Evolutionary conservation across 768 basidiomycete species (phyloP).

Genomic region (Mycena rosella): DNA sequence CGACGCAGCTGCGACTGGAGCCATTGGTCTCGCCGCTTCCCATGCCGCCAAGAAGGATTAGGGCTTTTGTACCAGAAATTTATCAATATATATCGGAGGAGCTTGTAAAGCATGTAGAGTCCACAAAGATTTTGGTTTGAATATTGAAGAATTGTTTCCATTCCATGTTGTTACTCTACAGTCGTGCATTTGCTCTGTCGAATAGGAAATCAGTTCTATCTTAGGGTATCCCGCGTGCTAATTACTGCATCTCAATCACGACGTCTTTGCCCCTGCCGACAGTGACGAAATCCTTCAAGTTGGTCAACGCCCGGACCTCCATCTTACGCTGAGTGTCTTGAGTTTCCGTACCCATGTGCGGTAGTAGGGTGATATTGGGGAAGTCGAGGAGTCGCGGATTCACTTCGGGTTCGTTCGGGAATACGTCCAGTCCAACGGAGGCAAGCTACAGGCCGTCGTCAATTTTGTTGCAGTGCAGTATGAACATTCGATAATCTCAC

Average conservation of each 20-base stretch:
- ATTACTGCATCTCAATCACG: constrained; percentile 64
- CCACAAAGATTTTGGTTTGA: too few species aligned
- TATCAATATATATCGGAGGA: constrained; percentile 4
- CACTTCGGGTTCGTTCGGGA: constrained; percentile 85
- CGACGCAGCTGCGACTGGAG: constrained; percentile 78
- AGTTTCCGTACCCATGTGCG: constrained; percentile 93
- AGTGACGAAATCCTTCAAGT: constrained; percentile 78
- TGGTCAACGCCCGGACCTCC: constrained; percentile 88
- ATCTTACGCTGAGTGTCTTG: constrained; percentile 84
- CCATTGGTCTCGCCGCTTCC: constrained; percentile 62
- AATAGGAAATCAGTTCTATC: constrained; percentile 19
- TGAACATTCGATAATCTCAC: constrained; percentile 57
- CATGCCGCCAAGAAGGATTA: constrained; percentile 19
- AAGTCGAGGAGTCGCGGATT: constrained; percentile 86
- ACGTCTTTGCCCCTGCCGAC: constrained; percentile 75
- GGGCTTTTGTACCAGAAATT: neutral
- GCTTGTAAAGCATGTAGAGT: too few species aligned
- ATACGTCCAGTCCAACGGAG: constrained; percentile 89
- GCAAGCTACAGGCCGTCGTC: constrained; percentile 63
- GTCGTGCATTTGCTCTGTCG: constrained; percentile 28
- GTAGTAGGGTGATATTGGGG: constrained; percentile 86
- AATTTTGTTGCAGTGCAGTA: constrained; percentile 21
- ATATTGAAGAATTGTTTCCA: too few species aligned
- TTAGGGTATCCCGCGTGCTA: neutral
- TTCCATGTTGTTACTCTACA: constrained; percentile 9